Base-by-base conservation (phyloP, 2,329 filamentous ascomycete species). In the Aureobasidium zeae region DNA sequence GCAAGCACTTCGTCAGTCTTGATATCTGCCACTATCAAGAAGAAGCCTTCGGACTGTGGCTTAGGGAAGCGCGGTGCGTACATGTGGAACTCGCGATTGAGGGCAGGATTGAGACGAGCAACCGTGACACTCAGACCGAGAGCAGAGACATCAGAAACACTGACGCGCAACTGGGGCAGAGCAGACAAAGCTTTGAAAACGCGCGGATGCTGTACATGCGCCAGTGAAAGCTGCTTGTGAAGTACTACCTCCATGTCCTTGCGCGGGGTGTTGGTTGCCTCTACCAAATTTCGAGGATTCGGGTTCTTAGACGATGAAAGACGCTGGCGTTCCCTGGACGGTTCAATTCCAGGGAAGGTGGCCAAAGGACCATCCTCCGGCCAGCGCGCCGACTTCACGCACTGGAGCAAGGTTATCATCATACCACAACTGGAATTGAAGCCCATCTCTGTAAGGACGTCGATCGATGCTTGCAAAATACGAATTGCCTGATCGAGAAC, bases 401-500 rank as follows among this genome's bases (percentile, higher is more conserved):
- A 87, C 63, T 96, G 87, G 20, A 98, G 74, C 1, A 98, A 71
- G 12, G 72, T 77, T 50, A 96, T 84, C 79, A 95, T 88, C 65
- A 79, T 76, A 32, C 81, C 70, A 51, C 81, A 86, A 46, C 82
- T 87, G 15, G 81, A 82, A 4, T 87, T 67, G 57, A 83, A 80
- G 9, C 86, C 85, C n/a, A 94, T 65, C 62, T 98, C 93, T 0
- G 89, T 85, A 47, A 96, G 74, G 8, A 95, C 83, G 59, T 98
- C 93, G 55, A 98, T 89, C 5, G 82, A 84, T 1, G 91, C 93
- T 63, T 98, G 91, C 24, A 95, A 81, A 60, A 98, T 91, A 76
- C 91, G 91, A 47, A 98, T 91, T 5, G 86, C 85, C 61, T 98
- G 91, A 61, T 98, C 91, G 1, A 98, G 73, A 3, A 98, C 91